Evolutionary conservation across 805 yeast species (phyloP).

Genomic region (Tetrapisispora pingtungensis): DNA sequence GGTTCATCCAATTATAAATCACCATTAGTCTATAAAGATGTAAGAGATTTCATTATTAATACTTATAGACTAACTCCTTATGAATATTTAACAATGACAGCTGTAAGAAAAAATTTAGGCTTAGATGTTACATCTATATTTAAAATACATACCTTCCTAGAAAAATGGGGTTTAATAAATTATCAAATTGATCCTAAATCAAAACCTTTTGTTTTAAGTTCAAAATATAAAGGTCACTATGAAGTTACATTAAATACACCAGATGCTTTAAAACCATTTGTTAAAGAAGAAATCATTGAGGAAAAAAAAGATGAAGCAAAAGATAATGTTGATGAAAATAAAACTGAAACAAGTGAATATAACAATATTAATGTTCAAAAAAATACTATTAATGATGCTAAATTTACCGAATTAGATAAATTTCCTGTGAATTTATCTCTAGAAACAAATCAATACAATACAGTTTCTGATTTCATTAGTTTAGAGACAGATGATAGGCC

Average conservation of each 20-base stretch:
- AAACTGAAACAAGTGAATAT: background rate
- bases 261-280: constrained; percentile 69
- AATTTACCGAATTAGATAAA: background rate
- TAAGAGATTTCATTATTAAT: constrained; percentile 82
- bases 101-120: constrained; percentile 79
- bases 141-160: constrained; percentile 73
- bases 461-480: constrained; percentile 55
- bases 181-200: constrained; percentile 79
- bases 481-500: constrained; percentile 36
- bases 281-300: constrained; percentile 6
- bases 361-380: background rate
- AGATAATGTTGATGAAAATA: background rate
- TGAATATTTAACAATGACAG: constrained; percentile 82
- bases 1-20: constrained; percentile 65
- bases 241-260: constrained; percentile 89
- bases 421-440: constrained; percentile 67
- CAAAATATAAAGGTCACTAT: constrained; percentile 96
- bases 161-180: constrained; percentile 88
- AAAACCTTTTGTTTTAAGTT: constrained; percentile 77
- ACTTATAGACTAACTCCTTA: constrained; percentile 82
- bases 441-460: constrained; percentile 72
- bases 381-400: background rate
- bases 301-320: constrained; percentile 8
- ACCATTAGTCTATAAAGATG: constrained; percentile 67
- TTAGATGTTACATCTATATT: constrained; percentile 87